Conservation (phyloP, 2,329 filamentous ascomycete genomes). For the Ophiocordyceps camponoti-leonardi region DNA sequence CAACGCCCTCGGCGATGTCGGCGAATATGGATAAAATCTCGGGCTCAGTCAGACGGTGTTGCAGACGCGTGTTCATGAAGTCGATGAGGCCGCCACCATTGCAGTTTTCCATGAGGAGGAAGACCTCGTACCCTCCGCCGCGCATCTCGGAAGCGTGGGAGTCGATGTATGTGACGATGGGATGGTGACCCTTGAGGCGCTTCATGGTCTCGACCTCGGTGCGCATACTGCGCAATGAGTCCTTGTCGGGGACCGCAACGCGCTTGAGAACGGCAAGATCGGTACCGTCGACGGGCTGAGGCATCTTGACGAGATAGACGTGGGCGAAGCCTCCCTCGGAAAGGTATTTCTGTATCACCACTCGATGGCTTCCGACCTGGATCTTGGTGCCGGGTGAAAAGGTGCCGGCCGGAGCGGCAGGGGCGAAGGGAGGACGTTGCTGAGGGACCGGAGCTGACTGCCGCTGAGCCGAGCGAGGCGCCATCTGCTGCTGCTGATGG, state of each 20-base stretch:
- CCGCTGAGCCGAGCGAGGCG: conserved; percentile 15
- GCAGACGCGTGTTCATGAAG: conserved; percentile 97
- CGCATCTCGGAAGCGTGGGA: conserved; percentile 91
- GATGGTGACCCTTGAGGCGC: conserved; percentile 87
- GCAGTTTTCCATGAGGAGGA: conserved; percentile 96
- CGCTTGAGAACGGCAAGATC: conserved; percentile 80
- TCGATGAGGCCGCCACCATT: conserved; percentile 90
- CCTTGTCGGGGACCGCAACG: conserved; percentile 92
- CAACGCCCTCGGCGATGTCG: conserved; percentile 88
- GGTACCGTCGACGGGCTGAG: conserved; percentile 58
- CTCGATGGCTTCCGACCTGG: conserved; percentile 80
- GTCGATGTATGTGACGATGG: conserved; percentile 97
- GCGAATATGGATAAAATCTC: conserved; percentile 96
- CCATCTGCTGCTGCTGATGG: conserved; percentile 17
- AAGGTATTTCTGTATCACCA: conserved; percentile 91
- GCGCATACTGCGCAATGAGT: conserved; percentile 85
- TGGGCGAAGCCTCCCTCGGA: conserved; percentile 97
- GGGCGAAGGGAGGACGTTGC: conserved; percentile 17
- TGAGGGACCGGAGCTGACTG: conserved; percentile 24
- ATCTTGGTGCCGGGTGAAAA: conserved; percentile 93
- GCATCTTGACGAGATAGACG: conserved; percentile 86
- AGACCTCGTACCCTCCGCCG: conserved; percentile 91
- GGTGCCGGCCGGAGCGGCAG: conserved; percentile 54
- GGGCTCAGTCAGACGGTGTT: conserved; percentile 90
- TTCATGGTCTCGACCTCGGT: conserved; percentile 99